A percentile compares a stretch with the other conserved stretches of the same genome.
phyloP scores from a whole-genome alignment of 441 rosid species.

The Geranium incanum region DNA sequence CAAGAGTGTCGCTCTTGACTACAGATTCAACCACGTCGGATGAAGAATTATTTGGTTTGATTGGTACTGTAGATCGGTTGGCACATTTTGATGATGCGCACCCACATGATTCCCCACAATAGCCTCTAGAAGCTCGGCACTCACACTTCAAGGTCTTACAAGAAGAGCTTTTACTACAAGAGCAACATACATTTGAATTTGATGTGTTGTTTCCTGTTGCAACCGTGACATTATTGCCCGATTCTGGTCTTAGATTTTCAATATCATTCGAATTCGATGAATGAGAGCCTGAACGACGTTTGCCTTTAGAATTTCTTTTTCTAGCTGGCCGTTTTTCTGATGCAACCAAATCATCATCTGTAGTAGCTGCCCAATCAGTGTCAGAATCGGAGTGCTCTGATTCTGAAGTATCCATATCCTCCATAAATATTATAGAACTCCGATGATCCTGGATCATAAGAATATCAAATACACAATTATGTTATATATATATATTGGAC shows the following conservation, averaged over 20 bases:
- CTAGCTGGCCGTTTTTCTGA: conserved; percentile 26
- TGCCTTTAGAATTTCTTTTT: conserved; percentile 37
- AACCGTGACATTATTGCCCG: conserved; percentile 25
- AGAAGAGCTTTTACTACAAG: conserved; percentile 50
- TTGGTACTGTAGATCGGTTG: conserved; percentile 36
- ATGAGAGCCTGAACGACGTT: conserved; percentile 28
- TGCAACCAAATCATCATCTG: conserved; percentile 52
- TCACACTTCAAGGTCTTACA: conserved; percentile 85
- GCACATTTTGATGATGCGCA: conserved; percentile 59
- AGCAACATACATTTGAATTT: conserved; percentile 44
- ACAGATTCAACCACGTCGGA: conserved; percentile 20
- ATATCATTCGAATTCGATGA: conserved; percentile 26
- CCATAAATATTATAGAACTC: conserved; percentile 41
- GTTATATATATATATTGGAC: background rate
- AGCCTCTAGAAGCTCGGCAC: conserved; percentile 54
- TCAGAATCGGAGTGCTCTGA: conserved; percentile 53
- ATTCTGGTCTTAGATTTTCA: conserved; percentile 23
- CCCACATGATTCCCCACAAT: conserved; percentile 61
- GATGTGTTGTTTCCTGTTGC: conserved; percentile 19
- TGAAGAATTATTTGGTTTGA: conserved; percentile 25
- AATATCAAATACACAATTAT: background rate
- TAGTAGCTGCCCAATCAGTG: conserved; percentile 21
- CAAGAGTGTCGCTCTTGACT: conserved; percentile 38
- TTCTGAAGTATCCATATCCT: conserved; percentile 90
- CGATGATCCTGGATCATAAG: conserved; percentile 36